These are phyloP conservation scores for Phlegmacium glaucopus DNA, from an alignment of 768 basidiomycete genomes.

Conservation along the genomic window DNA sequence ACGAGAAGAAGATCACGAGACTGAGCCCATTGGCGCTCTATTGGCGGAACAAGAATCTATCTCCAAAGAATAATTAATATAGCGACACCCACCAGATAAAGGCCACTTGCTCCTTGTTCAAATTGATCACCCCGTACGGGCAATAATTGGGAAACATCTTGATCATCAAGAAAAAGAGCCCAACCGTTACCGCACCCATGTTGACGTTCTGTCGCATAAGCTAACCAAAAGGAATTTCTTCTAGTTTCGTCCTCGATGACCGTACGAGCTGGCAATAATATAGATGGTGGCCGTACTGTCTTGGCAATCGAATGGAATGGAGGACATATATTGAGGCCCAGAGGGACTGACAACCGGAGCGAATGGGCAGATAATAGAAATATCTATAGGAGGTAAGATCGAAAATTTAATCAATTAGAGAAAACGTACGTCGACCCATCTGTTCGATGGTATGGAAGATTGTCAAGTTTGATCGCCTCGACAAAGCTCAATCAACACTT, in stretches of 20 bases:
- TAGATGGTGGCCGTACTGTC: conserved; percentile 50
- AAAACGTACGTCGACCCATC: conserved; percentile 67
- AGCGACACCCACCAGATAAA: neutral
- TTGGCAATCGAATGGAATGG: conserved; percentile 67
- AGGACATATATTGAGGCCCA: conserved; percentile 66
- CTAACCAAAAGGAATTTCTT: conserved; percentile 71
- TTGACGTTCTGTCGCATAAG: conserved; percentile 66
- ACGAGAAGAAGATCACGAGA: conserved; percentile 54
- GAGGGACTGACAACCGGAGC: conserved; percentile 56
- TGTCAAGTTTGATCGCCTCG: neutral
- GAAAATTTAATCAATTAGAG: neutral
- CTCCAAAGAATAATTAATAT: neutral
- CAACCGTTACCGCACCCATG: conserved; percentile 69
- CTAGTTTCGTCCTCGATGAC: conserved; percentile 69
- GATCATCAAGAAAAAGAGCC: conserved; percentile 68
- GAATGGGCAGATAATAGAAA: conserved; percentile 56
- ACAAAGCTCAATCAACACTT: conserved; percentile 13
- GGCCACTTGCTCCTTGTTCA: conserved; percentile 51
- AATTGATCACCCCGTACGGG: conserved; percentile 61
- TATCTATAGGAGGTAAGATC: conserved; percentile 36
- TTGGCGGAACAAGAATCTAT: conserved; percentile 45
- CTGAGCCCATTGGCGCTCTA: conserved; percentile 67
- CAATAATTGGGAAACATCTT: conserved; percentile 68
- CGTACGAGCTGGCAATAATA: conserved; percentile 56
- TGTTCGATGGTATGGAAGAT: conserved; percentile 20